phyloP scores from a whole-genome alignment of 306 rosid genomes.

The Vigna hirtella region DNA sequence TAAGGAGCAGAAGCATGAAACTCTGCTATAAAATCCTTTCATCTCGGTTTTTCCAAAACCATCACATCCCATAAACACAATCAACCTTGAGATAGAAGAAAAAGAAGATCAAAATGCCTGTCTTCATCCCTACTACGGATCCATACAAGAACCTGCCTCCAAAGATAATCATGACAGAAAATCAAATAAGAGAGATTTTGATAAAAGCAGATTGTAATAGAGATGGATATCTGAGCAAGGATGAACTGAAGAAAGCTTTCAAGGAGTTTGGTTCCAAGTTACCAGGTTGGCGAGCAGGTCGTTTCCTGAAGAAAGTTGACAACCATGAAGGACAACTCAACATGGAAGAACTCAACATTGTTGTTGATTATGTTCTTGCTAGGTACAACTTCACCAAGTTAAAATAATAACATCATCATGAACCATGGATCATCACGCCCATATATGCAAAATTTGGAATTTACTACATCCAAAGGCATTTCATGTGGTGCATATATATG shows the following conservation, averaged over 20 bases:
- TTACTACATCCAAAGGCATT: background rate
- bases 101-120: constrained; percentile 7
- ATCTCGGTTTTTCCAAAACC: background rate
- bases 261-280: constrained; percentile 18
- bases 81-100: background rate
- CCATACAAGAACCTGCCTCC: background rate
- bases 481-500: background rate
- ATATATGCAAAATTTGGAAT: background rate
- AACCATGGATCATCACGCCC: background rate
- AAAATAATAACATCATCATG: too few relatives aligned
- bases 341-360: background rate
- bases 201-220: background rate
- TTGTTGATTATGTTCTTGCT: constrained; percentile 15
- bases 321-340: background rate
- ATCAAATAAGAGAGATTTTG: constrained; percentile 30
- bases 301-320: background rate
- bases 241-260: constrained; percentile 38
- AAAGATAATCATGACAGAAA: background rate
- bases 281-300: constrained; percentile 9
- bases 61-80: background rate
- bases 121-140: background rate
- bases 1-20: background rate
- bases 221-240: constrained; percentile 30
- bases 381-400: background rate
- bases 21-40: background rate